Evolutionary conservation across 1,284 basidiomycete genomes (phyloP).

Genomic region (Marasmius sp.): DNA sequence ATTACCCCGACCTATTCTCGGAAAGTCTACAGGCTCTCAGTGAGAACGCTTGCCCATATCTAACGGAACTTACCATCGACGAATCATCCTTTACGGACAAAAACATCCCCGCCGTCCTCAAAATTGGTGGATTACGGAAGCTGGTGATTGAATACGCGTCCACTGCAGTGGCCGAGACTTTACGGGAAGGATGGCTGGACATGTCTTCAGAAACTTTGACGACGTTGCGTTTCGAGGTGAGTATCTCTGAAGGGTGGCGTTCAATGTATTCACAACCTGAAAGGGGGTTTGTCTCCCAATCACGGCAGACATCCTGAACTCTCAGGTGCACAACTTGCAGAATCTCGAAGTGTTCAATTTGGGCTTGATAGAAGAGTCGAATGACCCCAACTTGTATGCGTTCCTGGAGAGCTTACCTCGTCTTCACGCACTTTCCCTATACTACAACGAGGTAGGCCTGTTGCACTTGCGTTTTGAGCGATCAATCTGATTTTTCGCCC

Average conservation of each 20-base stretch:
- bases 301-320: background rate
- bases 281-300: background rate
- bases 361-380: background rate
- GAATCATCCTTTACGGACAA: background rate
- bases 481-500: background rate
- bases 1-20: background rate
- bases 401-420: background rate
- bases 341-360: background rate
- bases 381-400: background rate
- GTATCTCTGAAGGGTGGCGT: background rate
- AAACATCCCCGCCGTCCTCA: background rate
- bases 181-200: background rate
- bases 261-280: too few relatives aligned
- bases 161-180: background rate
- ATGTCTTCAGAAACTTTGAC: background rate
- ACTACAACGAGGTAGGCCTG: background rate
- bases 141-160: background rate
- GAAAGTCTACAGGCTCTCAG: background rate
- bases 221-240: background rate
- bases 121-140: background rate
- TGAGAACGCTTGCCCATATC: background rate
- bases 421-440: background rate
- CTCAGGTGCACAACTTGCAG: background rate
- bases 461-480: background rate
- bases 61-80: background rate